Percentiles rank a stretch among this genome's conserved stretches.
Evolutionary conservation across 345 rosid genomes (phyloP).

Genomic region (Hibiscus mutabilis): DNA sequence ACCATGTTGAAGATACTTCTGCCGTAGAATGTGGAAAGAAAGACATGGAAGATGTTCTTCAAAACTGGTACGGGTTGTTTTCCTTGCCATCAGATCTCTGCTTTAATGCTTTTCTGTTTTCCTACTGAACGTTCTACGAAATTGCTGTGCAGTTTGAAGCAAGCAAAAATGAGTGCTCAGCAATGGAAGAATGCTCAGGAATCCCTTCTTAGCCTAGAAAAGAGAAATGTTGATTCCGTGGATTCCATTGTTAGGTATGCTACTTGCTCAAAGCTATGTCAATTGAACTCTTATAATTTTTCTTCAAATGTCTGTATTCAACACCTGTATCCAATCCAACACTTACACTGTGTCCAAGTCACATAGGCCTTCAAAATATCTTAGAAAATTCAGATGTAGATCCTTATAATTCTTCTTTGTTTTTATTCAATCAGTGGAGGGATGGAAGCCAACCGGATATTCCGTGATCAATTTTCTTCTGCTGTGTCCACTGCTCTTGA

Average conservation of each 20-base stretch:
- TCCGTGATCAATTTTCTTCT: constrained; percentile 54
- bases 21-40: constrained; percentile 74
- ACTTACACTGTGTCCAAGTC: neutral
- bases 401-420: constrained; percentile 2
- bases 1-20: constrained; percentile 56
- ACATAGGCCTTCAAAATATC: neutral
- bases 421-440: constrained; percentile 53
- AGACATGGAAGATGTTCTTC: constrained; percentile 65
- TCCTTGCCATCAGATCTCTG: neutral
- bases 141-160: constrained; percentile 48
- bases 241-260: constrained; percentile 77
- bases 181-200: constrained; percentile 91
- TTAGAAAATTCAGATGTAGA: neutral
- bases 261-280: constrained; percentile 1
- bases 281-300: neutral
- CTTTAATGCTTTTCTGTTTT: neutral
- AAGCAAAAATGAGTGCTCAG: constrained; percentile 64
- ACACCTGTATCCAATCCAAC: neutral
- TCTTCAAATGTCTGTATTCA: neutral
- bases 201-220: constrained; percentile 71
- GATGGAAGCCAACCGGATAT: constrained; percentile 59
- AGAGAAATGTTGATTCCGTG: constrained; percentile 74
- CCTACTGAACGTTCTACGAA: constrained; percentile 14
- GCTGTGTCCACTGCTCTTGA: constrained; percentile 67
- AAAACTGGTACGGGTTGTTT: constrained; percentile 53